phyloP scores from a whole-genome alignment of 1,284 basidiomycete species.

The Mrakiaceae sp. region DNA sequence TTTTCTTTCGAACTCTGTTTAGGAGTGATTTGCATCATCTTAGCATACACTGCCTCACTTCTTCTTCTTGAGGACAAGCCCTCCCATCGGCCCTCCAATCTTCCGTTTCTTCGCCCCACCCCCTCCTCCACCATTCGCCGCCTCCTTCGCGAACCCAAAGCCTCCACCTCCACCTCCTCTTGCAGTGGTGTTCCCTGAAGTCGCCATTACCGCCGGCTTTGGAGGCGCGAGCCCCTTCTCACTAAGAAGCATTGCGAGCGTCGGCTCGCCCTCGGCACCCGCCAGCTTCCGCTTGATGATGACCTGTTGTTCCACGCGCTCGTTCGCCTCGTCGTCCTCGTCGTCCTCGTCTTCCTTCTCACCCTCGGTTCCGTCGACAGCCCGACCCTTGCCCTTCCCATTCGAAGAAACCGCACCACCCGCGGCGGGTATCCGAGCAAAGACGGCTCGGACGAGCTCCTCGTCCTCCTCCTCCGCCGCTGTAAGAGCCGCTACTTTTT shows the following conservation, averaged over 20 bases:
- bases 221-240: constrained; percentile 10
- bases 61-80: too few species aligned
- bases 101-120: constrained; percentile 11
- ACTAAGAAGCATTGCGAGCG: neutral
- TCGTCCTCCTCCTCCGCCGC: constrained; percentile 80
- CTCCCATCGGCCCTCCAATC: neutral
- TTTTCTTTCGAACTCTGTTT: too few species aligned
- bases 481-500: too few species aligned
- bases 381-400: constrained; percentile 26
- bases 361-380: constrained; percentile 17
- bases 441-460: constrained; percentile 70
- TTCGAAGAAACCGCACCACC: constrained; percentile 16
- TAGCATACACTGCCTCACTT: too few species aligned
- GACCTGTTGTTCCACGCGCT: neutral
- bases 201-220: too few species aligned
- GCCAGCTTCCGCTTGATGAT: constrained; percentile 3
- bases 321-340: constrained; percentile 17
- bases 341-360: constrained; percentile 19
- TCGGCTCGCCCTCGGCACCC: constrained; percentile 3
- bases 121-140: neutral
- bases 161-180: neutral
- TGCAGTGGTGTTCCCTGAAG: neutral
- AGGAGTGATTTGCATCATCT: too few species aligned
- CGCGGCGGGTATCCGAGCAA: constrained; percentile 52
- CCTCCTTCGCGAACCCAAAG: constrained; percentile 2